These are phyloP conservation scores for Haplosporangium gracile DNA, from an alignment of 192 early-diverging fungal species.

Conservation along the genomic window DNA sequence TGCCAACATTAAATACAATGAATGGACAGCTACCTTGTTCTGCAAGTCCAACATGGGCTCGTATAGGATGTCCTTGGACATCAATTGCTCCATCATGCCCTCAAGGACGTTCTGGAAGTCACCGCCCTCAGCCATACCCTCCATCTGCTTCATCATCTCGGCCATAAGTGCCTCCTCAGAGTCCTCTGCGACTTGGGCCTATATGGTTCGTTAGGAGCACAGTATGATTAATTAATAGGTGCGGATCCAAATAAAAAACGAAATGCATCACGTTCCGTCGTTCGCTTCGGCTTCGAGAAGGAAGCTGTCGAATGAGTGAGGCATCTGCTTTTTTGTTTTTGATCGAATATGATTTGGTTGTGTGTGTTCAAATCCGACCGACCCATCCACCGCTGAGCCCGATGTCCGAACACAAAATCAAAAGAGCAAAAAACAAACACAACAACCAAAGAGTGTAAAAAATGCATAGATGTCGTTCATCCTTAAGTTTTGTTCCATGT, in stretches of 20 bases:
- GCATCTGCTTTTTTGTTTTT: background rate
- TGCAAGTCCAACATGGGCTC: slow-evolving; percentile 96
- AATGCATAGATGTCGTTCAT: slow-evolving; percentile 8
- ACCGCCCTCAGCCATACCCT: slow-evolving; percentile 77
- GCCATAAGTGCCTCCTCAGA: slow-evolving; percentile 67
- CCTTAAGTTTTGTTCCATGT: background rate
- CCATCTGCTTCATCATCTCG: slow-evolving; percentile 91
- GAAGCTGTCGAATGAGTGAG: background rate
- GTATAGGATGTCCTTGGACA: slow-evolving; percentile 94
- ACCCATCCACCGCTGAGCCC: slow-evolving; percentile 12
- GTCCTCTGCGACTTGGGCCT: slow-evolving; percentile 68
- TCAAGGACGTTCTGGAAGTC: slow-evolving; percentile 91
- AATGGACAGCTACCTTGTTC: slow-evolving; percentile 66
- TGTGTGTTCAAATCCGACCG: slow-evolving; percentile 12
- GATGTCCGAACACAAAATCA: slow-evolving; percentile 6
- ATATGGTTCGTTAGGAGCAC: slow-evolving; percentile 1
- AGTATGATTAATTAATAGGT: background rate
- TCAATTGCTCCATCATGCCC: slow-evolving; percentile 90
- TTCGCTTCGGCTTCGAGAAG: slow-evolving; percentile 10
- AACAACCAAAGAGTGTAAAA: background rate
- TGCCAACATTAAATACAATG: background rate
- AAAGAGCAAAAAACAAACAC: background rate
- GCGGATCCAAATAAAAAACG: background rate
- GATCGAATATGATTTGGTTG: slow-evolving; percentile 6
- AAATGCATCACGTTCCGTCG: background rate